Conservation (phyloP, 352 stramenopile genomes). For the Pythium insidiosum region DNA sequence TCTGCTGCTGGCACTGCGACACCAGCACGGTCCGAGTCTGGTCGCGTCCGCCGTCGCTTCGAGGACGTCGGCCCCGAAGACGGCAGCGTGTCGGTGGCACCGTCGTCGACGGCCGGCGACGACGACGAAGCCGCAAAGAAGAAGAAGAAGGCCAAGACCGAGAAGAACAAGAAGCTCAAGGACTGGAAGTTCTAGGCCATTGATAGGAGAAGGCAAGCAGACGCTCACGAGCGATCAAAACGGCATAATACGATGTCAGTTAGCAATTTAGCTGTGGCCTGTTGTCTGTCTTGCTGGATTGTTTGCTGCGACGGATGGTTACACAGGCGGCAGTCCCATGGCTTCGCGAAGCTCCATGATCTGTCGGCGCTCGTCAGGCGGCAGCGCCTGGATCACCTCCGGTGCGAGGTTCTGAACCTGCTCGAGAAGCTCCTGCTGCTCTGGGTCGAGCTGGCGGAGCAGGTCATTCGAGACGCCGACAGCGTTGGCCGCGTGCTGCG, state of each 20-base stretch:
- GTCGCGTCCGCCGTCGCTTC: conserved; percentile 60
- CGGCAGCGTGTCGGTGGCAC: conserved; percentile 12
- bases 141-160: conserved; percentile 67
- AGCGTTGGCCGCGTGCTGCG: conserved; percentile 30
- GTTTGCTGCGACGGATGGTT: too few relatives aligned
- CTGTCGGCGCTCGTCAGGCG: conserved; percentile 57
- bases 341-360: conserved; percentile 81
- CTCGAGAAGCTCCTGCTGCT: conserved; percentile 73
- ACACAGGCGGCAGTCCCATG: conserved; percentile 65
- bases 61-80: conserved; percentile 38
- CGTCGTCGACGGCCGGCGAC: conserved; percentile 22
- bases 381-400: conserved; percentile 73
- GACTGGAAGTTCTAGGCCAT: conserved; percentile 74
- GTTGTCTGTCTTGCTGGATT: too few relatives aligned
- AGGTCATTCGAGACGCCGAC: conserved; percentile 57
- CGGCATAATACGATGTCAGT: conserved; percentile 8
- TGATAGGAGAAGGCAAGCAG: neutral
- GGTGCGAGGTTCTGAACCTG: conserved; percentile 75
- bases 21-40: conserved; percentile 27
- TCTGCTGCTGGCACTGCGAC: conserved; percentile 19
- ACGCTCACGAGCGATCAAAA: neutral
- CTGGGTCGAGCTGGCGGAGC: conserved; percentile 60
- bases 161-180: conserved; percentile 81
- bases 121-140: conserved; percentile 50
- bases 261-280: neutral